A percentile compares a stretch with the other conserved stretches of the same genome.
Evolutionary conservation across 257 asterid species (phyloP).

Genomic region (Oldenlandia corymbosa): DNA sequence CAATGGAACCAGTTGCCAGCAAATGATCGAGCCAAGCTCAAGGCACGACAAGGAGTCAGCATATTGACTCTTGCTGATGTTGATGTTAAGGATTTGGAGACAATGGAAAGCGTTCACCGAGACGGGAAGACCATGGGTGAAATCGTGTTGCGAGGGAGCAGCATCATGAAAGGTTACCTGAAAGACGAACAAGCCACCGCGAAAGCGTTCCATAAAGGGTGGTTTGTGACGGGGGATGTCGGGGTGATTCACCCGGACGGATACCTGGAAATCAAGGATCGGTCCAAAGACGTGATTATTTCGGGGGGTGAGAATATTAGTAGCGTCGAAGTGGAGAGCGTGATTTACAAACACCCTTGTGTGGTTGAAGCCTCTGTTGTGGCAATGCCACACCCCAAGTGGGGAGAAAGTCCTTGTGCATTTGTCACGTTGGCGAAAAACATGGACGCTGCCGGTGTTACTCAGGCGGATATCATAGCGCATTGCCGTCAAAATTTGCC

Average conservation of each 20-base stretch:
- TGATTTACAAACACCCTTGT: slow-evolving; percentile 39
- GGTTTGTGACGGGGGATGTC: slow-evolving; percentile 80
- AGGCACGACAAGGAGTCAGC: slow-evolving; percentile 78
- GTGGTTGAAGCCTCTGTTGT: slow-evolving; percentile 83
- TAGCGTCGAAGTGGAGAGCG: slow-evolving; percentile 78
- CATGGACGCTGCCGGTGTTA: slow-evolving; percentile 13
- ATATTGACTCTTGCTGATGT: slow-evolving; percentile 59
- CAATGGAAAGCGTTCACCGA: slow-evolving; percentile 54
- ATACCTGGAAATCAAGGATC: slow-evolving; percentile 70
- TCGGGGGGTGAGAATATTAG: slow-evolving; percentile 95
- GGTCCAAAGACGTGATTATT: slow-evolving; percentile 81
- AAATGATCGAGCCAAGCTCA: slow-evolving; percentile 38
- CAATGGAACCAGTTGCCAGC: slow-evolving; percentile 45
- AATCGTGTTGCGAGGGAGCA: slow-evolving; percentile 69
- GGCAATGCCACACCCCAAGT: slow-evolving; percentile 80
- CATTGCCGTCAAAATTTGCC: slow-evolving; percentile 63
- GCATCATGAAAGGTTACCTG: slow-evolving; percentile 76
- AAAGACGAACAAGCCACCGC: slow-evolving; percentile 52
- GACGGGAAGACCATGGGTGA: slow-evolving; percentile 72
- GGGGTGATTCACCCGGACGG: slow-evolving; percentile 88
- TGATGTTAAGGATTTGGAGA: slow-evolving; percentile 52
- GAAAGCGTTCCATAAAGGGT: slow-evolving; percentile 52
- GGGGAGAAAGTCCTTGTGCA: slow-evolving; percentile 66
- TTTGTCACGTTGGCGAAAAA: slow-evolving; percentile 21
- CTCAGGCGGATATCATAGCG: slow-evolving; percentile 38